Base-by-base conservation (phyloP, 2,329 filamentous ascomycete genomes). In the Didymella sp. region DNA sequence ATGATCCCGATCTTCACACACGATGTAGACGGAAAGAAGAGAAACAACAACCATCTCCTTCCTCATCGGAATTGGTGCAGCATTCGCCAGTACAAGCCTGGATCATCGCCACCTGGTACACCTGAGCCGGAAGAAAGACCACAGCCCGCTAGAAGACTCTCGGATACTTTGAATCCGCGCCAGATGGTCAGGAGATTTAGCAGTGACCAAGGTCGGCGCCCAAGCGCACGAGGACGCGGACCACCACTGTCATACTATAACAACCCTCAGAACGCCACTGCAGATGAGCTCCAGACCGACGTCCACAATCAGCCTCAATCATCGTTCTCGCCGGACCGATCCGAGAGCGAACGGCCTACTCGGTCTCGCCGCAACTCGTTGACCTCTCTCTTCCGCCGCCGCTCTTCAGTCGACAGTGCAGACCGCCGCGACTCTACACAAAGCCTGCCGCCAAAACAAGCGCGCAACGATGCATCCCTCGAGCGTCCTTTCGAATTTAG, bases 11-110 rank as follows among this genome's bases (percentile, higher is more conserved):
- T 99, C 59, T 99, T 99, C 74, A 86, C 84, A 1, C 87, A 92
- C 55, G 95, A 96, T 63, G 91, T 97, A 1, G 92, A 97, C 68
- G 91, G 91, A 37, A 96, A 92, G 75, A 83, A 87, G 19, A 86
- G 95, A 60, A 98, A 96, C 77, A 99, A 99, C 75, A 96, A 92
- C 70, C 87, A 89, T 58, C 81, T 99, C 1, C 81, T 98, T 9
- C 93, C 93, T 19, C 89, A 95, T 57, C 86, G 95, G 28, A 99
- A 99, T 74, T 99, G 94, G 91, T 98, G 94, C 74, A 91, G 92
- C 2, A 96, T 99, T 67, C 85, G 90, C 50, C 84, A 90, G 72
- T 98, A 96, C 78, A 81, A 86, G 9, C 92, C 93, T 2, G 91
- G 91, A 3, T 57, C 52, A 21, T 58, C 61, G 35, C 92, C 92